Evolutionary conservation across 768 basidiomycete genomes (phyloP), one percentile per base, ranked within the genome.

Genomic region (Pleurotus tuoliensis): DNA sequence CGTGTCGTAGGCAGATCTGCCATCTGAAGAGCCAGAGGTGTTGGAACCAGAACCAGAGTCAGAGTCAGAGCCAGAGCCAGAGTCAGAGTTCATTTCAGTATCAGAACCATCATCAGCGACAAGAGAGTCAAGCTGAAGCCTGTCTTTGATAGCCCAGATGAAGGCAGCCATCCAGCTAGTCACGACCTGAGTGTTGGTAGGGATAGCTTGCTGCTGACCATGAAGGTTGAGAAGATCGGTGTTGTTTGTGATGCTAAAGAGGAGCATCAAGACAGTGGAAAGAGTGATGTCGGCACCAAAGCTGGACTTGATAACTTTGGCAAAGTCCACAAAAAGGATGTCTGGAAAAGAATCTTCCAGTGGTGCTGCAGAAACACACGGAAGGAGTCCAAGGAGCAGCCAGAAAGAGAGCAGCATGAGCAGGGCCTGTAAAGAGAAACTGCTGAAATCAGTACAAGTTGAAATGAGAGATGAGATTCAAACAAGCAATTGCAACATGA

Each of bases 191-290:
- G 15, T 27, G n/a, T 50, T 20, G 25, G 13, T 15, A n/a, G n/a
- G 30, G 4, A n/a, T 1, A 25, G 34, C 27, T 18, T 30, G 27
- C 20, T 56, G 55, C n/a, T 38, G 25, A 45, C 16, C 43, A 45
- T 56, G 46, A 3, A 56, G 30, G 38, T 46, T 46, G n/a, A 56
- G 45, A 45, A 56, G 34, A 13, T 56, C 55, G 16, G 46, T 16
- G 38, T 56, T 56, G 18, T 39, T 37, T 5, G 46, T 56, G 15
- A 56, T 4, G 25, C 27, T 34, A 15, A 56, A 48, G 13, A 56
- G 45, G 5, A 47, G n/a, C 44, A 47, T 56, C 8, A 56, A 30
- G 18, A 56, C 55, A 3, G 55, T 56, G 34, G 55, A 15, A 16
- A 56, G 45, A 5, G 18, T 27, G 43, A 56, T 56, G 13, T 56